These are phyloP conservation scores for Huntiella abstrusa DNA, from an alignment of 2,329 filamentous ascomycete species.

Conservation along the genomic window DNA sequence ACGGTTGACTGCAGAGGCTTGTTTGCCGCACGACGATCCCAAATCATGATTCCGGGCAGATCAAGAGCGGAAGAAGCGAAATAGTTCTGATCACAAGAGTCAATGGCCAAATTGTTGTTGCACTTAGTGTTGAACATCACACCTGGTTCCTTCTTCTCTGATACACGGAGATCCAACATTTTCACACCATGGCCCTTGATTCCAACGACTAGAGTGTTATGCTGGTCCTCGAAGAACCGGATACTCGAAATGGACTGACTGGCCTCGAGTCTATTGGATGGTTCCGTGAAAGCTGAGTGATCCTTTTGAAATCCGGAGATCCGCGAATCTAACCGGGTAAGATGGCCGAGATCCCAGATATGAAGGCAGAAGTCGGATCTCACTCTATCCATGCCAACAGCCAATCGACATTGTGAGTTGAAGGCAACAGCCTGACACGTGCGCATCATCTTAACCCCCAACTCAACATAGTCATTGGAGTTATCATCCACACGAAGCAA, in stretches of 20 bases:
- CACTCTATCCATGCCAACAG: conserved; percentile 62
- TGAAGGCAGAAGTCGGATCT: conserved; percentile 68
- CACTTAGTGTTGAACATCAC: conserved; percentile 46
- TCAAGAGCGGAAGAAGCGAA: conserved; percentile 65
- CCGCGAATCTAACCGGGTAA: conserved; percentile 29
- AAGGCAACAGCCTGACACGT: conserved; percentile 70
- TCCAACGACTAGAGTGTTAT: conserved; percentile 55
- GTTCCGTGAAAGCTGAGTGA: conserved; percentile 27
- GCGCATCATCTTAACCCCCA: conserved; percentile 55
- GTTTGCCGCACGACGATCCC: conserved; percentile 51
- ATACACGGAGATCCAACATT: conserved; percentile 50
- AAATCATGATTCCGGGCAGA: conserved; percentile 55
- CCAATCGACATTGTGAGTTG: conserved; percentile 51
- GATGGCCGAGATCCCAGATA: conserved; percentile 58
- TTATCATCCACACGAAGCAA: conserved; percentile 54
- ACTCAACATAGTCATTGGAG: conserved; percentile 43
- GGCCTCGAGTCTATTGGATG: conserved; percentile 40
- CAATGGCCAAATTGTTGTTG: conserved; percentile 56
- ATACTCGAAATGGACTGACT: conserved; percentile 65
- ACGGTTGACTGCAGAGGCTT: conserved; percentile 31
- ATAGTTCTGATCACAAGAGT: conserved; percentile 65
- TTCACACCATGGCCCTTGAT: conserved; percentile 58
- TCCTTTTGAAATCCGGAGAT: conserved; percentile 26
- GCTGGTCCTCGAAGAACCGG: conserved; percentile 62
- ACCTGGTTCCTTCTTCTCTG: conserved; percentile 25